Percentiles rank a stretch among this genome's conserved stretches.
Conservation (phyloP, 2,329 filamentous ascomycete genomes). For the Cordyceps cateniannulata region DNA sequence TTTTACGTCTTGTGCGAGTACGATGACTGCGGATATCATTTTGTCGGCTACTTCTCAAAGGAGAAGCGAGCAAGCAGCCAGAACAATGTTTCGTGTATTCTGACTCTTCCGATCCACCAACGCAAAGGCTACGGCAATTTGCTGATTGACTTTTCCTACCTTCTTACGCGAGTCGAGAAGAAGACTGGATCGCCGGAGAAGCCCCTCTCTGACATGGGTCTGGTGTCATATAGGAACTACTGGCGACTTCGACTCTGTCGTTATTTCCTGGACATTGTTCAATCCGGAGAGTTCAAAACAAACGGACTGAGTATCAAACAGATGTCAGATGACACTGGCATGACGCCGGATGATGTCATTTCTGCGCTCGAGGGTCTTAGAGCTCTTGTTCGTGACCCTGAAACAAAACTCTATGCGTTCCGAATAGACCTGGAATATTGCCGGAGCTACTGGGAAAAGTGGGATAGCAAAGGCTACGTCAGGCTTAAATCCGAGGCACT, state of each 20-base stretch:
- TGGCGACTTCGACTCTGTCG: constrained; percentile 88
- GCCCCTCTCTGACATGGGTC: constrained; percentile 92
- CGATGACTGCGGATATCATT: constrained; percentile 85
- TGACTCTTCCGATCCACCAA: constrained; percentile 93
- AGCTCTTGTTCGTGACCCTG: constrained; percentile 81
- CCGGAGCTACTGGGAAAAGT: constrained; percentile 78
- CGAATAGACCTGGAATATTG: constrained; percentile 82
- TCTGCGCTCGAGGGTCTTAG: constrained; percentile 86
- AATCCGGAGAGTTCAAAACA: constrained; percentile 25
- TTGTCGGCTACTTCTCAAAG: constrained; percentile 99
- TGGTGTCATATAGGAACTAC: constrained; percentile 96
- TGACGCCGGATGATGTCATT: constrained; percentile 94
- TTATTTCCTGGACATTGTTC: constrained; percentile 57
- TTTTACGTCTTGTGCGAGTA: constrained; percentile 98
- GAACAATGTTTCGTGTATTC: constrained; percentile 96
- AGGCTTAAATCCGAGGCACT: constrained; percentile 73
- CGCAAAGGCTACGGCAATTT: constrained; percentile 95
- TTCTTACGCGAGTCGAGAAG: constrained; percentile 84
- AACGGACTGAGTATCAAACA: constrained; percentile 54
- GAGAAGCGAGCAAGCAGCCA: constrained; percentile 91
- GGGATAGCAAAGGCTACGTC: constrained; percentile 83
- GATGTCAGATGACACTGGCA: constrained; percentile 84
- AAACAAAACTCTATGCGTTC: constrained; percentile 83
- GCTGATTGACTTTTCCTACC: constrained; percentile 96
- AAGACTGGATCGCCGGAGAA: constrained; percentile 97